Evolutionary conservation across 306 rosid species (phyloP), one percentile per base, ranked within the genome.

Genomic region (Quercus engelmannii): DNA sequence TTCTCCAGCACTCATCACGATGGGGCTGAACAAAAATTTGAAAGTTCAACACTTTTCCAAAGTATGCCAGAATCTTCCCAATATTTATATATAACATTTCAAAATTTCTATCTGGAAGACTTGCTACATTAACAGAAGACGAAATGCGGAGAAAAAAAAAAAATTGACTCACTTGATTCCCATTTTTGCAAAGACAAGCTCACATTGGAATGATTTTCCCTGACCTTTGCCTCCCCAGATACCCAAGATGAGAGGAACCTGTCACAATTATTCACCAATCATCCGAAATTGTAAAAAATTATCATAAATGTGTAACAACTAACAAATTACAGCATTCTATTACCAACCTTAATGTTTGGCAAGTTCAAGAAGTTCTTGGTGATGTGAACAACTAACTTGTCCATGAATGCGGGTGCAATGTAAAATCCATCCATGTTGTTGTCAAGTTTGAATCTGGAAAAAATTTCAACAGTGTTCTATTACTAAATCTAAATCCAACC

Each of bases 211-310:
- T 49, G 98, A 86, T 72, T 94, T 94, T 25, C 98, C 98, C 70
- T 94, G 97, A 79, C 98, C 97, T 83, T 94, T 94, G 77, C 98
- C 97, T 81, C 97, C 98, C 98, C 97, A 94, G n/a, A 92, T 63
- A 69, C 98, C 98, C 82, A 94, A 83, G 86, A 94, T 94, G 54
- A 92, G 96, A 88, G 98, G 97, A 85, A 92, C 89, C 91, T 88
- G 83, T 63, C 11, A 41, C 49, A 71, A 19, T 5, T 20, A 28
- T 31, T 75, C 10, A 6, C 15, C 4, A 69, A 14, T 10, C 59
- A 58, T 31, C 51, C 38, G 23, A 23, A 30, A 20, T 7, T 64
- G 23, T 64, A 10, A 64, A 64, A 30, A 17, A 11, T 1, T 56
- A 35, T 55, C 25, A 3, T 28, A 28, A 63, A 63, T 63, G 3